Evolutionary conservation across 352 stramenopile genomes (phyloP), one percentile per base, ranked within the genome.

Genomic region (Pythium oligandrum): DNA sequence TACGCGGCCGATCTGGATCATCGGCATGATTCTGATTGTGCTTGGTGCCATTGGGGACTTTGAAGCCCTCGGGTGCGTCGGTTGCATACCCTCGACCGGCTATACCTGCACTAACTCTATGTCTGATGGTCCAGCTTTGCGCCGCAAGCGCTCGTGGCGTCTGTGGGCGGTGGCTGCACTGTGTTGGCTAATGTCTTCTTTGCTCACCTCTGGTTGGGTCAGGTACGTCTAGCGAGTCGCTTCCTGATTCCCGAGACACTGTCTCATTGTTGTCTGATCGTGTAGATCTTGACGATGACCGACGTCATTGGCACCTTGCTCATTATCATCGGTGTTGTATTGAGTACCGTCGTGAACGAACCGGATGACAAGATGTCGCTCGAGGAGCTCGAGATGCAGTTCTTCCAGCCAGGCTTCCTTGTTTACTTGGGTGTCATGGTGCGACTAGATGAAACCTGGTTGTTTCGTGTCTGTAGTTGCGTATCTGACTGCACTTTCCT

Each of bases 181-280:
- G 81, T 96, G 40, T 68, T 96, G 6, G 83, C 83, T 38, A 96
- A 96, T 51, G 83, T 95, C 3, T 91, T 95, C 53, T 96, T 96
- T 51, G 85, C 83, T 7, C 80, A 93, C 47, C 50, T 90, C 53
- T 91, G 83, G 83, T 74, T 96, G 50, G 80, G 83, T 6, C 81
- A 93, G 70, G 68, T 75, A 47, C 40, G 45, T 11, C 17, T 40
- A 40, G 17, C 17, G 17, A 26, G 17, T 26, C 17, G 17, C 17
- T 26, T 26, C 17, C 17, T 26, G 17, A 26, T 26, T 26, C 17
- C 17, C 17, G 17, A 26, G 17, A 26, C 17, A 26, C 17, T 26
- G 17, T 26, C 17, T 26, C 17, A 26, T 26, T 26, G 17, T 26
- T 26, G 17, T 26, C 17, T 26, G 17, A 26, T 26, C 17, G 17